A percentile compares a stretch with the other conserved stretches of the same genome.
phyloP scores from a whole-genome alignment of 2,329 filamentous ascomycete genomes.

The Fonsecaea monophora region DNA sequence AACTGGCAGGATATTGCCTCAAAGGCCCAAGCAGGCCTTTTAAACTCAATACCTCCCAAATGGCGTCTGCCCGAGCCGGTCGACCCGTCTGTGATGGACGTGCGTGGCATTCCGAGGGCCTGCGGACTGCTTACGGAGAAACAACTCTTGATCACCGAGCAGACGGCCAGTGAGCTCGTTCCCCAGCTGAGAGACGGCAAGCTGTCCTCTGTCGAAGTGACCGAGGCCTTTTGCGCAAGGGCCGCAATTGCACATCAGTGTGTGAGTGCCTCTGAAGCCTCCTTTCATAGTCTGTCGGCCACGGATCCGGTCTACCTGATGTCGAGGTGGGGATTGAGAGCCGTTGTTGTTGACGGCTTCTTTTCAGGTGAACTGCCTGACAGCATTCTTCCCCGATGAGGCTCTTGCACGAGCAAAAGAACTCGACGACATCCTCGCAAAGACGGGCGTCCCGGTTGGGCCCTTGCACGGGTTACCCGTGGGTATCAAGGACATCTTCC shows the following conservation, averaged over 20 bases:
- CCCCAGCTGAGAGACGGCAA: conserved; percentile 52
- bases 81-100: conserved; percentile 11
- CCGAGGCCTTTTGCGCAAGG: conserved; percentile 61
- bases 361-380: conserved; percentile 49
- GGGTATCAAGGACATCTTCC: conserved; percentile 54
- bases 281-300: neutral
- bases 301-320: neutral
- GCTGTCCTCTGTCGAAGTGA: conserved; percentile 54
- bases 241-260: conserved; percentile 56
- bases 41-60: conserved; percentile 24
- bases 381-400: conserved; percentile 59
- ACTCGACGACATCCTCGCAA: conserved; percentile 53
- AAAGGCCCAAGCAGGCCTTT: conserved; percentile 18
- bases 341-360: conserved; percentile 3
- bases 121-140: conserved; percentile 27
- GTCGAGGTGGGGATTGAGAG: neutral
- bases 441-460: conserved; percentile 28
- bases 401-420: conserved; percentile 56
- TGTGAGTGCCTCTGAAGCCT: conserved; percentile 13
- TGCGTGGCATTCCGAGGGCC: conserved; percentile 23
- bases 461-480: conserved; percentile 64
- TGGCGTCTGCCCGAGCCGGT: conserved; percentile 27
- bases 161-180: conserved; percentile 53
- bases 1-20: conserved; percentile 24
- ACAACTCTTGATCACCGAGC: conserved; percentile 59